Evolutionary conservation across 2,329 filamentous ascomycete species (phyloP).

Genomic region (Drechslerella stenobrocha): DNA sequence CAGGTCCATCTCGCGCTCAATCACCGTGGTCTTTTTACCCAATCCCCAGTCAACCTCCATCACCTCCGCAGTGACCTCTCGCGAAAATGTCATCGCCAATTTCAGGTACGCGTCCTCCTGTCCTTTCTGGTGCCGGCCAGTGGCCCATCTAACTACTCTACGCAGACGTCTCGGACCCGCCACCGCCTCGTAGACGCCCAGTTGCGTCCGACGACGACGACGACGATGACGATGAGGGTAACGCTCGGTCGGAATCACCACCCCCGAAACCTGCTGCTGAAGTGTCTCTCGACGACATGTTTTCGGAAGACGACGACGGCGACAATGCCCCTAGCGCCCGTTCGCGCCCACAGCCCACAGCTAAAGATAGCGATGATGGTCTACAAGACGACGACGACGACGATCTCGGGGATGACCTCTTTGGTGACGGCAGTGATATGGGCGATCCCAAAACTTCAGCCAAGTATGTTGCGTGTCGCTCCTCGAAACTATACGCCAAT

Average conservation of each 20-base stretch:
- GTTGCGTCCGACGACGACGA: slow-evolving; percentile 34
- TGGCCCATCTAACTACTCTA: slow-evolving; percentile 2
- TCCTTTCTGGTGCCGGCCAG: not conserved
- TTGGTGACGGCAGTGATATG: slow-evolving; percentile 33
- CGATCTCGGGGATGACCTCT: slow-evolving; percentile 27
- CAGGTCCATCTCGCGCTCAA: slow-evolving; percentile 3
- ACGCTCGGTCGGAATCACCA: slow-evolving; percentile 48
- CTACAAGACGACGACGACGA: slow-evolving; percentile 20
- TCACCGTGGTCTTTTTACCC: not conserved
- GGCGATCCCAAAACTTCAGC: slow-evolving; percentile 20
- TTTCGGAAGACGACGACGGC: slow-evolving; percentile 32
- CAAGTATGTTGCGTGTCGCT: slow-evolving; percentile 17
- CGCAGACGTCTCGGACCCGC: slow-evolving; percentile 31
- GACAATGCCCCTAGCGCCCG: slow-evolving; percentile 29
- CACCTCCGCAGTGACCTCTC: slow-evolving; percentile 3
- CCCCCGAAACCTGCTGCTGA: slow-evolving; percentile 50
- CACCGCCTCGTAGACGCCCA: slow-evolving; percentile 19
- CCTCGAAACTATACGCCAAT: not conserved
- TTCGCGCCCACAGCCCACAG: slow-evolving; percentile 29
- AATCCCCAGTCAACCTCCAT: slow-evolving; percentile 2
- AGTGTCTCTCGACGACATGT: slow-evolving; percentile 38
- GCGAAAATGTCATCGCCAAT: slow-evolving; percentile 31
- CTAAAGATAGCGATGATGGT: slow-evolving; percentile 26
- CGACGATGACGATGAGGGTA: slow-evolving; percentile 29
- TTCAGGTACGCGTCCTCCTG: slow-evolving; percentile 38